phyloP scores from a whole-genome alignment of 2,329 filamentous ascomycete genomes.

The Diaporthe vaccinii region DNA sequence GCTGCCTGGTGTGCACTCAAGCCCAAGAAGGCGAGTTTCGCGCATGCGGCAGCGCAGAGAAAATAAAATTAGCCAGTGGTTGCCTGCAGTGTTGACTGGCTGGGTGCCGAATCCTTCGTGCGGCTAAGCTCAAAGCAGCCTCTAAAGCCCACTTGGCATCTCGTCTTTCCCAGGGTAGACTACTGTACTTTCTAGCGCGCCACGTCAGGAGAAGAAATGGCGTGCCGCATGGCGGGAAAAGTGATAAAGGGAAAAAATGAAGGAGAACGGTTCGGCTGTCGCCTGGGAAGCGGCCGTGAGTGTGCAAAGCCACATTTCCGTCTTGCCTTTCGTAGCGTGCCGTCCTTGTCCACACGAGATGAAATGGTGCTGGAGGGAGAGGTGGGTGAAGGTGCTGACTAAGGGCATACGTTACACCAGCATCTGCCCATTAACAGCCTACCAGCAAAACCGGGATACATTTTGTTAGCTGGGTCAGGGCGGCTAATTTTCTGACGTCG shows the following conservation, averaged over 20 bases:
- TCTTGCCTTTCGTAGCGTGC: neutral
- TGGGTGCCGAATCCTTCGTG: conserved; percentile 14
- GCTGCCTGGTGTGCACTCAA: conserved; percentile 1
- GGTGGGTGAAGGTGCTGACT: neutral
- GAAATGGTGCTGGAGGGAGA: neutral
- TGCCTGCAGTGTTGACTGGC: conserved; percentile 29
- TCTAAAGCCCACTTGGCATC: neutral
- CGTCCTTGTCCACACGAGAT: neutral
- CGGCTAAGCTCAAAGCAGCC: conserved; percentile 34
- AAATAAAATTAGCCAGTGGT: conserved; percentile 30
- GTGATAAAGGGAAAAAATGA: neutral
- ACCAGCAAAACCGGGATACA: neutral
- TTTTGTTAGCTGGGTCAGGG: neutral
- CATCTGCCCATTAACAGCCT: neutral
- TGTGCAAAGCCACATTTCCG: neutral
- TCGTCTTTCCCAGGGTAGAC: neutral
- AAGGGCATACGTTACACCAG: neutral
- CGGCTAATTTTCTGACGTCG: neutral
- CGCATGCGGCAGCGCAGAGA: neutral
- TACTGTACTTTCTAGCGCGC: neutral
- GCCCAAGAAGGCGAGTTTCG: neutral
- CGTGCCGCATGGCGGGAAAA: neutral
- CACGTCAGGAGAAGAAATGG: neutral
- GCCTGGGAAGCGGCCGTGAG: neutral
- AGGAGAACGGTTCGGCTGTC: conserved; percentile 5